phyloP scores from a whole-genome alignment of 2,329 filamentous ascomycete genomes.

The Aspergillus pseudoviridinutans region DNA sequence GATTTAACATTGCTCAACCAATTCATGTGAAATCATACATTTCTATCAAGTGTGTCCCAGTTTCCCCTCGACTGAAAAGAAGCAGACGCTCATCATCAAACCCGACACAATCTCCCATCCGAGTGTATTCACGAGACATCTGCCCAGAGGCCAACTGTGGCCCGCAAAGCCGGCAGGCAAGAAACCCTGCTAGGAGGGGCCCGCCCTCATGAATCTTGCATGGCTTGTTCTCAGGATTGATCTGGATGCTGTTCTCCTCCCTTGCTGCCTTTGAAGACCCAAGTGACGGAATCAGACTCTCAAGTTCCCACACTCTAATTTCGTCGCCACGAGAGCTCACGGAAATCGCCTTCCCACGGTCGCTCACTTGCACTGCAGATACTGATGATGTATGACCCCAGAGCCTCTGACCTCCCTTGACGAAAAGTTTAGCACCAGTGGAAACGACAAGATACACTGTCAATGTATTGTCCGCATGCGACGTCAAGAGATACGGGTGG shows the following conservation, averaged over 20 bases:
- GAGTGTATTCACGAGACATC: conserved; percentile 36
- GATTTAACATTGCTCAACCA: background rate
- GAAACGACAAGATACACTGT: conserved; percentile 78
- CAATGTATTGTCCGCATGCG: conserved; percentile 82
- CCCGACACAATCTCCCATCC: conserved; percentile 65
- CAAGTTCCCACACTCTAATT: conserved; percentile 84
- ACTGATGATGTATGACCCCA: conserved; percentile 93
- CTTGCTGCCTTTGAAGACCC: conserved; percentile 40
- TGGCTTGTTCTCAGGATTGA: conserved; percentile 41
- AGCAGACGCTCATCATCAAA: conserved; percentile 94
- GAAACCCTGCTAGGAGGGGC: conserved; percentile 3
- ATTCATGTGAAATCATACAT: conserved; percentile 79
- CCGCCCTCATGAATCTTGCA: conserved; percentile 1
- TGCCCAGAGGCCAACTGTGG: conserved; percentile 27
- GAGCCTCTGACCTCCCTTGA: conserved; percentile 70
- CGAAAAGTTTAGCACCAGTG: conserved; percentile 58
- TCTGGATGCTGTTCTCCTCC: conserved; percentile 52
- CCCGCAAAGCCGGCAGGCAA: conserved; percentile 14
- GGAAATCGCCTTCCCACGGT: conserved; percentile 84
- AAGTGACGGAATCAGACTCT: conserved; percentile 59
- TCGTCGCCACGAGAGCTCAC: conserved; percentile 76
- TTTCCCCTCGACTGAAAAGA: conserved; percentile 67
- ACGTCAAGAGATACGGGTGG: conserved; percentile 81
- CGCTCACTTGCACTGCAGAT: conserved; percentile 77
- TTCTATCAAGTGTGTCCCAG: conserved; percentile 68